Evolutionary conservation across 352 stramenopile genomes (phyloP), one percentile per base, ranked within the genome.

Genomic region (Peronospora farinosa): DNA sequence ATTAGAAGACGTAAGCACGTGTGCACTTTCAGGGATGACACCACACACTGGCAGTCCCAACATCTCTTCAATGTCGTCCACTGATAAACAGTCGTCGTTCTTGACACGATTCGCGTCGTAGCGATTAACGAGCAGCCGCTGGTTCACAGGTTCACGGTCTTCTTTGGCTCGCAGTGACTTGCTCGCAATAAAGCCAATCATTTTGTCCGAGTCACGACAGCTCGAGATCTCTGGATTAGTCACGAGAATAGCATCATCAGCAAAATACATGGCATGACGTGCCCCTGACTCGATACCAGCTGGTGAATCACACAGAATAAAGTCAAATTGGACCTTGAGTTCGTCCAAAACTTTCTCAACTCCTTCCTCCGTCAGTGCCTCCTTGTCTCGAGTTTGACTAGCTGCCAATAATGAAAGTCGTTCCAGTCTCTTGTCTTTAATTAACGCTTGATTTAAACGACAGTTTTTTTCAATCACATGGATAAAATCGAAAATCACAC

Each of bases 401-500:
- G 88, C 88, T 0, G 88, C 88, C 38, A 96, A 70, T 43, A 96
- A 73, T 47, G 67, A 88, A 42, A 96, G 56, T 44, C 83, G 72
- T 7, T 88, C 70, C 30, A 94, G 66, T 2, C 86, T 78, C 65
- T 95, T 96, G 71, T 96, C 85, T 52, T 87, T 86, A 63, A 96
- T 96, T 40, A 96, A 55, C 15, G 88, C 88, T 60, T 96, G 88
- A 57, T 76, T 83, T 25, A 96, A 55, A 5, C 74, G 74, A 61
- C 88, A 96, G 61, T 96, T 92, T 47, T 81, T 85, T 54, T 93
- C 75, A 51, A 97, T 82, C 46, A 96, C 88, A 66, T 97, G 83
- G 66, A 97, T 95, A 48, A 97, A 96, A 57, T 97, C 89, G 49
- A 97, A 97, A 64, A 97, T 96, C 21, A 97, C 89, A 38, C 89